phyloP scores from a whole-genome alignment of 148 eudicot species.

The Agrostemma githago region DNA sequence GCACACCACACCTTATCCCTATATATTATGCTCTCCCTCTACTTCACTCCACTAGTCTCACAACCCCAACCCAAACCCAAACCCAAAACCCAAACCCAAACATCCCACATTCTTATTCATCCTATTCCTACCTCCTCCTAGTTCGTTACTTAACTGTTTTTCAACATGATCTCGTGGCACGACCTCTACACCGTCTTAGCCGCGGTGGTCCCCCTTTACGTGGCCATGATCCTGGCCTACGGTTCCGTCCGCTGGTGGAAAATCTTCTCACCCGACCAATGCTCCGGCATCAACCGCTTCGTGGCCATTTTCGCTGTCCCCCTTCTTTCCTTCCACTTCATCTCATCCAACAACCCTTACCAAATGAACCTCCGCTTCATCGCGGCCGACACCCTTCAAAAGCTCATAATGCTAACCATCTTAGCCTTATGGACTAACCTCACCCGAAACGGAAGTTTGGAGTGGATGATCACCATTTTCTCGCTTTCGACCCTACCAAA shows the following conservation, averaged over 20 bases:
- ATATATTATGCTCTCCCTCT: slow-evolving; percentile 1
- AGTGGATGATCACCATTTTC: slow-evolving; percentile 70
- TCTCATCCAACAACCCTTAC: slow-evolving; percentile 61
- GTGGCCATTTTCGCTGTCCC: slow-evolving; percentile 79
- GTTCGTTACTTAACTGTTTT: slow-evolving; percentile 12
- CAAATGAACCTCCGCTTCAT: slow-evolving; percentile 60
- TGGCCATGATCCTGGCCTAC: slow-evolving; percentile 79
- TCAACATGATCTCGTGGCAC: slow-evolving; percentile 55
- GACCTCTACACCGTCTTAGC: slow-evolving; percentile 72
- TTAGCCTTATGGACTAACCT: slow-evolving; percentile 53
- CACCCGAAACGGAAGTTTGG: slow-evolving; percentile 47
- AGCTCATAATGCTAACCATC: slow-evolving; percentile 44
- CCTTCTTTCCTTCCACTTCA: slow-evolving; percentile 68
- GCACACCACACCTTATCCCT: slow-evolving; percentile 13
- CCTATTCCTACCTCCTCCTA: too few species aligned
- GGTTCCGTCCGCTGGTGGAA: slow-evolving; percentile 91
- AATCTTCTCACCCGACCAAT: slow-evolving; percentile 78
- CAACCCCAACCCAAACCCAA: too few species aligned
- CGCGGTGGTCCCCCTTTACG: slow-evolving; percentile 75
- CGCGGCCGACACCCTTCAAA: slow-evolving; percentile 73
- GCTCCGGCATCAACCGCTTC: slow-evolving; percentile 80
- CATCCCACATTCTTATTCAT: not conserved
- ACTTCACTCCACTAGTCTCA: slow-evolving; percentile 6
- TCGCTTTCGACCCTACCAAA: slow-evolving; percentile 69
- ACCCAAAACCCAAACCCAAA: not conserved